Evolutionary conservation across 805 yeast genomes (phyloP).

Genomic region (Yarrowia sp.): DNA sequence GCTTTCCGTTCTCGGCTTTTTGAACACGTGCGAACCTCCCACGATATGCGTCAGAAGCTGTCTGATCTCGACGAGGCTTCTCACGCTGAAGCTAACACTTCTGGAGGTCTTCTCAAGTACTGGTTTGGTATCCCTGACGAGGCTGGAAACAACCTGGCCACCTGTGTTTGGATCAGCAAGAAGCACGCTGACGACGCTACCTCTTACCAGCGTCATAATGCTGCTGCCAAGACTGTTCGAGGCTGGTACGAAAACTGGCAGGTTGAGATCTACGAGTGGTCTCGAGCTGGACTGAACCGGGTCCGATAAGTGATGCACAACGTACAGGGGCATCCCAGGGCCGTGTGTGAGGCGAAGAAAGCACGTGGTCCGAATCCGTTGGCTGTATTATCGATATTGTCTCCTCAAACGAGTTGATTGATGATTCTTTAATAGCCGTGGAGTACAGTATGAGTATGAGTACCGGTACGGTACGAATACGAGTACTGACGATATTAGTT

Average conservation of each 20-base stretch:
- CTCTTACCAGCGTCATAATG: background rate
- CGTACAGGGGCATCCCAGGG: conserved; percentile 18
- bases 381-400: conserved; percentile 1
- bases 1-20: conserved; percentile 40
- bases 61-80: conserved; percentile 38
- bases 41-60: conserved; percentile 35
- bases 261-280: conserved; percentile 13
- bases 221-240: background rate
- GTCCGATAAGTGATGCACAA: background rate
- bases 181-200: conserved; percentile 34
- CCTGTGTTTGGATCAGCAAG: conserved; percentile 41
- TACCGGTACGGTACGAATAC: too few relatives aligned
- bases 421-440: background rate
- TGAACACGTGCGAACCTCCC: conserved; percentile 34
- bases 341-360: background rate
- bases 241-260: conserved; percentile 22
- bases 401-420: background rate
- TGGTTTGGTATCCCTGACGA: conserved; percentile 43
- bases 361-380: background rate
- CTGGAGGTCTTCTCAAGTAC: conserved; percentile 43
- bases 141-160: conserved; percentile 41
- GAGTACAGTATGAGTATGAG: too few relatives aligned
- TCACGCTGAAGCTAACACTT: conserved; percentile 40
- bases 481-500: too few relatives aligned
- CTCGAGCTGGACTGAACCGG: background rate